Conservation (phyloP, 805 yeast species). For the Schwanniomyces vanrijiae region DNA sequence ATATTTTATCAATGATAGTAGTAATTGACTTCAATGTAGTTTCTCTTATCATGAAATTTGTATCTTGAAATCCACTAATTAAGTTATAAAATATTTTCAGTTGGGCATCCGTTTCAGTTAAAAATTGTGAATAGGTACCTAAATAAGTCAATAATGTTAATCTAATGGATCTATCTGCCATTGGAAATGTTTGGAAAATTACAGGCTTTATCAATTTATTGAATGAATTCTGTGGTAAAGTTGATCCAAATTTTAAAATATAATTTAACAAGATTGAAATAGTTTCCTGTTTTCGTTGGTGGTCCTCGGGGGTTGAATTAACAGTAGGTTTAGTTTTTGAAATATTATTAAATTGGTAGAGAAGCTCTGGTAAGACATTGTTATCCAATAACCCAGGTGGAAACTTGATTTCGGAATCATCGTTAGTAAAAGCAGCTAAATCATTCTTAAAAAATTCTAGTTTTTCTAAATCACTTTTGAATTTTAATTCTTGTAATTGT, state of each 20-base stretch:
- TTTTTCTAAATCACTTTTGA: conserved; percentile 55
- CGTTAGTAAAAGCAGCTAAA: conserved; percentile 22
- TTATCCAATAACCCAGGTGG: conserved; percentile 57
- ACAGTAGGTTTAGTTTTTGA: conserved; percentile 25
- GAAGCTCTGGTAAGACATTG: conserved; percentile 70
- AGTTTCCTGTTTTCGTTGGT: conserved; percentile 35
- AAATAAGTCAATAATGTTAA: conserved; percentile 66
- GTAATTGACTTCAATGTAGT: conserved; percentile 71
- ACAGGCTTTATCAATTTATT: conserved; percentile 53
- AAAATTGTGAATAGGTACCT: conserved; percentile 49
- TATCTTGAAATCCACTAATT: conserved; percentile 82
- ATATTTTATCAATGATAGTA: conserved; percentile 60
- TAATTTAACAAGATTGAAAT: conserved; percentile 38
- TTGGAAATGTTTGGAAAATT: conserved; percentile 59
- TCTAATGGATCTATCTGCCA: conserved; percentile 77
- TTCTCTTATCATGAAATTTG: conserved; percentile 77
- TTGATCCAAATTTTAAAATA: conserved; percentile 36
- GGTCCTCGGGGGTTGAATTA: conserved; percentile 27
- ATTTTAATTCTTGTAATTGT: conserved; percentile 54
- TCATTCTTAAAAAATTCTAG: conserved; percentile 38
- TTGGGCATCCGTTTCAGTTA: conserved; percentile 63
- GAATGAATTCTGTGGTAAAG: conserved; percentile 33
- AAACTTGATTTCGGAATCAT: conserved; percentile 21
- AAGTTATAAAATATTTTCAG: conserved; percentile 66
- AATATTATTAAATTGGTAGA: conserved; percentile 39